A percentile compares a stretch with the other conserved stretches of the same genome.
Evolutionary conservation across 192 early-diverging fungal genomes (phyloP).

Genomic region (Coemansia sp.): DNA sequence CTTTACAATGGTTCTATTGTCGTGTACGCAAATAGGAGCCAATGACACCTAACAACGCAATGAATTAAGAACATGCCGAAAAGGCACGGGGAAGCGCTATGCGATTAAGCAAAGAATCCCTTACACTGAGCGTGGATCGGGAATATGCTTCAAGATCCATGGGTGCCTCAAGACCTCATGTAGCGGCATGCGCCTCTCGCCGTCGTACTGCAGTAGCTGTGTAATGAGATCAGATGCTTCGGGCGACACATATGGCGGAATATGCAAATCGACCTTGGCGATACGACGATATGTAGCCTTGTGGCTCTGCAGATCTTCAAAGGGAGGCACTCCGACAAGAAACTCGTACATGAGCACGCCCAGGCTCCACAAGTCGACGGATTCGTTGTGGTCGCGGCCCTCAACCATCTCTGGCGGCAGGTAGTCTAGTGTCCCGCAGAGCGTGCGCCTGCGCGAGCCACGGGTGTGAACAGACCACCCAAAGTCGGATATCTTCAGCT

Average conservation of each 20-base stretch:
- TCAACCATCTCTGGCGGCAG: slow-evolving; percentile 96
- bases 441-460: slow-evolving; percentile 72
- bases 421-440: slow-evolving; percentile 96
- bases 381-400: slow-evolving; percentile 71
- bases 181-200: slow-evolving; percentile 68
- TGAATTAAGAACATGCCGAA: neutral
- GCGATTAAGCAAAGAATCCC: neutral
- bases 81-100: neutral
- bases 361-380: slow-evolving; percentile 90
- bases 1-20: neutral
- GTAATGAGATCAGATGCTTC: slow-evolving; percentile 85
- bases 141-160: slow-evolving; percentile 56
- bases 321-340: slow-evolving; percentile 86
- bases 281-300: slow-evolving; percentile 80
- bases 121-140: slow-evolving; percentile 19
- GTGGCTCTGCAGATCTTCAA: slow-evolving; percentile 69
- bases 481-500: slow-evolving; percentile 96
- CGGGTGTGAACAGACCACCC: slow-evolving; percentile 94
- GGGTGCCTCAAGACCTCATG: slow-evolving; percentile 78
- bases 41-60: neutral
- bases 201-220: slow-evolving; percentile 70
- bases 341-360: slow-evolving; percentile 94
- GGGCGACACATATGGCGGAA: slow-evolving; percentile 73
- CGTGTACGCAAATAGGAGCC: no score
- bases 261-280: slow-evolving; percentile 75